These are phyloP conservation scores for Boletus fagicola DNA, from an alignment of 768 basidiomycete species.

Conservation along the genomic window DNA sequence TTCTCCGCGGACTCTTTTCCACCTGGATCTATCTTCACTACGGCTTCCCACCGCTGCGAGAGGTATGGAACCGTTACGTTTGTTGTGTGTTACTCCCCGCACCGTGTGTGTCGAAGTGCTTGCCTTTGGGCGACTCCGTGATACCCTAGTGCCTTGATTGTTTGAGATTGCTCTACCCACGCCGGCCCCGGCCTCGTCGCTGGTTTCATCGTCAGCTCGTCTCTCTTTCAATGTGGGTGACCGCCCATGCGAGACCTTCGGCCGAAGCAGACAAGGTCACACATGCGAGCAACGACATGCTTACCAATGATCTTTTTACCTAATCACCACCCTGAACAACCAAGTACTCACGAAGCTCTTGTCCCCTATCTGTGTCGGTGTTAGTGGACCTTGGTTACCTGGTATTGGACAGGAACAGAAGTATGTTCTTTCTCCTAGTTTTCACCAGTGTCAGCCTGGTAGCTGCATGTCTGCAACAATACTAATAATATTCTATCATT, in stretches of 20 bases:
- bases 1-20: conserved; percentile 14
- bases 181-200: background rate
- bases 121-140: background rate
- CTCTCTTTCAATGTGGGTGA: background rate
- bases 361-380: too few species aligned
- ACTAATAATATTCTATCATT: too few species aligned
- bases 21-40: background rate
- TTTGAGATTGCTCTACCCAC: conserved; percentile 3
- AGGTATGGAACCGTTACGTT: conserved; percentile 9
- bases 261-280: background rate
- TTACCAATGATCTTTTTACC: background rate
- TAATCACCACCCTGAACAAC: background rate
- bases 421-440: too few species aligned
- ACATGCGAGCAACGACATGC: too few species aligned
- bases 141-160: conserved; percentile 3
- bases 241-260: background rate
- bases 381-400: too few species aligned
- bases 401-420: too few species aligned
- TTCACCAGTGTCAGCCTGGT: too few species aligned
- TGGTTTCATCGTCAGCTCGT: background rate
- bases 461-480: too few species aligned
- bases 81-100: background rate
- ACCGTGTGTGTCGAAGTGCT: conserved; percentile 1
- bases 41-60: conserved; percentile 11
- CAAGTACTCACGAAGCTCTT: too few species aligned